Base-by-base conservation (phyloP, 2,329 filamentous ascomycete species). In the Hypoxylon sp. region DNA sequence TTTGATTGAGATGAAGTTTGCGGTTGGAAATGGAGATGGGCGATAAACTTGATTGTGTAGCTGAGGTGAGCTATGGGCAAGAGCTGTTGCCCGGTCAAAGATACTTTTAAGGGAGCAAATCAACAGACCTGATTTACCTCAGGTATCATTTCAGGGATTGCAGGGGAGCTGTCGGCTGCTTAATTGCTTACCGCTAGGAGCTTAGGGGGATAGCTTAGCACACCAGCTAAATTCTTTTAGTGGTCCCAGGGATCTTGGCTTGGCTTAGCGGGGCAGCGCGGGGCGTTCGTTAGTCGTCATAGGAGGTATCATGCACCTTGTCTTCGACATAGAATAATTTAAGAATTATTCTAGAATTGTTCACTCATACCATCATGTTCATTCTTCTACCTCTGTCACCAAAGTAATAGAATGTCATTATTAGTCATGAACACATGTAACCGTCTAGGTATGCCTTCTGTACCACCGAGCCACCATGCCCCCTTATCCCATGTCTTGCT, bases 11-110 rank as follows among this genome's bases (percentile, higher is more conserved):
- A n/a, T n/a, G n/a, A n/a, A n/a, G n/a, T n/a, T n/a, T 42, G 26
- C 33, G 29, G 40, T 13, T 35, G 20, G 20, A n/a, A 15, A 35
- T 35, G n/a, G 31, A 35, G 15, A 45, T 29, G 35, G 27, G 45
- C 29, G 29, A 20, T 18, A 26, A 53, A 50, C 26, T 51, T 50
- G 38, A 53, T 56, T 53, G 43, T 54, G n/a, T n/a, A n/a, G n/a
- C n/a, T 61, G 53, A 60, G 48, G 29, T 51, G 20, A 50, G 11
- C 26, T 26, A 15, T 51, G 20, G 47, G 11, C 26, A 33, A 15
- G 18, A 38, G 6, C 21, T 38, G 59, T 58, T 58, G 59, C 59
- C 51, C 24, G 59, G 59, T 58, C 59, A 62, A 48, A 46, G 47
- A 40, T 8, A 21, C 21, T 31, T 10, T 60, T 3, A 20, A n/a